A percentile compares a stretch with the other conserved stretches of the same genome.
These are phyloP conservation scores for Nepenthes mirabilis DNA, from an alignment of 148 eudicot genomes.

Conservation along the genomic window DNA sequence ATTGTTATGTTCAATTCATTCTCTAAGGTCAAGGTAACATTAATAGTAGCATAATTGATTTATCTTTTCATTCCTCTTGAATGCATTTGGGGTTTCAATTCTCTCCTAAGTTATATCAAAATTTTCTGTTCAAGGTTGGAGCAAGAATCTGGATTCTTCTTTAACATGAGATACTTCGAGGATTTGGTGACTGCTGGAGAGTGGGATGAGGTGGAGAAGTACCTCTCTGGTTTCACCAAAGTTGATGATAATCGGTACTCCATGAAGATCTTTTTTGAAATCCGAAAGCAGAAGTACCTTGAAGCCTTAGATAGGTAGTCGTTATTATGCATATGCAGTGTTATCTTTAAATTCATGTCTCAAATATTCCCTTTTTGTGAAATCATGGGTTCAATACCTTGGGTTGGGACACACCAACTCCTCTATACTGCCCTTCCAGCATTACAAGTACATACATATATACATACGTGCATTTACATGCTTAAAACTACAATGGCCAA, in stretches of 20 bases:
- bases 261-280: slow-evolving; percentile 96
- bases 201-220: slow-evolving; percentile 94
- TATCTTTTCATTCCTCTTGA: background rate
- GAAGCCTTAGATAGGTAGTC: slow-evolving; percentile 79
- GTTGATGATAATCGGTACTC: slow-evolving; percentile 94
- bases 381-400: too few relatives aligned
- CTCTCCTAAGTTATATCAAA: background rate
- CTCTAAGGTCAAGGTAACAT: too few relatives aligned
- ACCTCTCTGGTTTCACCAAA: slow-evolving; percentile 86
- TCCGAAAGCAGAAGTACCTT: slow-evolving; percentile 91
- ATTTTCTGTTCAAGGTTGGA: slow-evolving; percentile 46
- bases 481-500: too few relatives aligned
- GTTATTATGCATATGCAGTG: background rate
- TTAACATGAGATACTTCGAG: slow-evolving; percentile 84
- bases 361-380: too few relatives aligned
- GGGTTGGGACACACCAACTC: too few relatives aligned
- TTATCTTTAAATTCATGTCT: background rate
- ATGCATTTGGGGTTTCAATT: background rate
- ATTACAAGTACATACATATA: too few relatives aligned
- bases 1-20: too few relatives aligned
- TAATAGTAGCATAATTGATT: background rate
- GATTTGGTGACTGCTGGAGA: slow-evolving; percentile 80
- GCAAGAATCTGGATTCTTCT: slow-evolving; percentile 92
- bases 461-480: too few relatives aligned
- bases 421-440: too few relatives aligned